Evolutionary conservation across 305 asterid genomes (phyloP).

Genomic region (Solanum hybrid): DNA sequence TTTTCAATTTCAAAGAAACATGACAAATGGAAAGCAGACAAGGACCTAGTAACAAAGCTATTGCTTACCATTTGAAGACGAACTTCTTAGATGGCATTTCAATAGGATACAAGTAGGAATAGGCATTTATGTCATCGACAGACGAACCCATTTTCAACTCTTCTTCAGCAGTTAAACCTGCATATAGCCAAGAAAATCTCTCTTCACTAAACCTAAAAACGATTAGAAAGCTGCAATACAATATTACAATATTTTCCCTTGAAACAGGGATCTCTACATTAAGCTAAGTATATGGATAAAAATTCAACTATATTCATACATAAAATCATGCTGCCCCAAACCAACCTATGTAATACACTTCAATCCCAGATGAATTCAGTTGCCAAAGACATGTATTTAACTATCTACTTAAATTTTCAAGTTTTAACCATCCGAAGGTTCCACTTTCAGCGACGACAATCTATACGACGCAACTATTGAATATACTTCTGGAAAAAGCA

Average conservation of each 20-base stretch:
- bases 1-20: background rate
- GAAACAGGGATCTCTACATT: background rate
- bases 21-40: background rate
- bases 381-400: background rate
- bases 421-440: background rate
- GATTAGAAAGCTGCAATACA: background rate
- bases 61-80: constrained; percentile 70
- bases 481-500: background rate
- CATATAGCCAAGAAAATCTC: constrained; percentile 16
- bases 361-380: background rate
- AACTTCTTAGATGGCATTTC: constrained; percentile 55
- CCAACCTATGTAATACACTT: background rate
- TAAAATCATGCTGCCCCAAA: background rate
- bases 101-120: constrained; percentile 71
- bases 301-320: background rate
- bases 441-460: background rate
- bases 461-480: background rate
- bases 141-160: constrained; percentile 49
- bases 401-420: background rate
- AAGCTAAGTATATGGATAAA: background rate
- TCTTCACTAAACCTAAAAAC: background rate
- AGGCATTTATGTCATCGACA: constrained; percentile 74
- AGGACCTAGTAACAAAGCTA: background rate
- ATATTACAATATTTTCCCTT: background rate
- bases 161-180: constrained; percentile 57